phyloP scores from a whole-genome alignment of 441 rosid genomes.

The Capsella rubella region DNA sequence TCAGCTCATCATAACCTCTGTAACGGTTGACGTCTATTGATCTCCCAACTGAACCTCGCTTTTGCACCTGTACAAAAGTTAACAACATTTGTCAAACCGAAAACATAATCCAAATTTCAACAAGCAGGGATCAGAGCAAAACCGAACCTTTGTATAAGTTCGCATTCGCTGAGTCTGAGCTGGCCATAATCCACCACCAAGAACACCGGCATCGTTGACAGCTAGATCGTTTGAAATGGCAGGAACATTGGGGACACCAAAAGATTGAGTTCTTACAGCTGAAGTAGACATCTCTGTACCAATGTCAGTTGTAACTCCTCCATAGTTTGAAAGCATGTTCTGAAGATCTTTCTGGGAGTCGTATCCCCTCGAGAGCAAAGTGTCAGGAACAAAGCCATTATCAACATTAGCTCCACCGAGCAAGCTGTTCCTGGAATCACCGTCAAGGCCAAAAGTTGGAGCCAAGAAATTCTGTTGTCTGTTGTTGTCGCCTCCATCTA shows the following conservation, averaged over 20 bases:
- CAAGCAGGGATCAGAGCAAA: slow-evolving; percentile 11
- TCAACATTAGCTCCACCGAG: slow-evolving; percentile 73
- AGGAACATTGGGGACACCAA: slow-evolving; percentile 81
- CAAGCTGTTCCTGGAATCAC: slow-evolving; percentile 73
- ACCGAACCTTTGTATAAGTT: slow-evolving; percentile 86
- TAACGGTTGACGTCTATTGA: slow-evolving; percentile 92
- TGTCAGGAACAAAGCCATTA: slow-evolving; percentile 71
- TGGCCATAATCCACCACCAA: slow-evolving; percentile 84
- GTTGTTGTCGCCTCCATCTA: slow-evolving; percentile 62
- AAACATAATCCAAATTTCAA: neutral
- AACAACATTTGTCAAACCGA: slow-evolving; percentile 22
- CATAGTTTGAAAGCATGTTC: slow-evolving; percentile 84
- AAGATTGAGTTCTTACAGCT: slow-evolving; percentile 88
- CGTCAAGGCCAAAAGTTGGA: slow-evolving; percentile 75
- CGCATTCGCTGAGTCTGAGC: slow-evolving; percentile 90
- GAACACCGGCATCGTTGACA: slow-evolving; percentile 75
- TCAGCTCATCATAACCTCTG: slow-evolving; percentile 81
- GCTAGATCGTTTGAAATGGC: slow-evolving; percentile 79
- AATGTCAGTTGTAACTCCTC: slow-evolving; percentile 76
- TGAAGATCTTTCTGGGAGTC: slow-evolving; percentile 96
- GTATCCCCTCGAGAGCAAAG: slow-evolving; percentile 74
- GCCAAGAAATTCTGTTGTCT: slow-evolving; percentile 75
- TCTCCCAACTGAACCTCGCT: slow-evolving; percentile 97
- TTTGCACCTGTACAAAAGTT: slow-evolving; percentile 69
- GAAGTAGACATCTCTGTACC: slow-evolving; percentile 95